Percentiles rank a stretch among this genome's conserved stretches.
Evolutionary conservation across 352 stramenopile species (phyloP).

Genomic region (Stramenopiles sp.): DNA sequence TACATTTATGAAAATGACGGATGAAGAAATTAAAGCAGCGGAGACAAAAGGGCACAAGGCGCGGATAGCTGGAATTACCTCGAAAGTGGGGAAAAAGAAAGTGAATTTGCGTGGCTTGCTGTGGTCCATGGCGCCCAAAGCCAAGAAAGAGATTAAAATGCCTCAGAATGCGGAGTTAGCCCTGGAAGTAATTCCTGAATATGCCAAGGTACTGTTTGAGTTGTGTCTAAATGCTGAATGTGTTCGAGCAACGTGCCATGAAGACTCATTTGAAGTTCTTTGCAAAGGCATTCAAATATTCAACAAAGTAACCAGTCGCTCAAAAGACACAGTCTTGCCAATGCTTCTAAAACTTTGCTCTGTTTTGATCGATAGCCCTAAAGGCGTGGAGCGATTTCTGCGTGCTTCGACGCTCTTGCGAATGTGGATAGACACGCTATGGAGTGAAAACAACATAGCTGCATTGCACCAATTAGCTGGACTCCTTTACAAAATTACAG

Average conservation of each 20-base stretch:
- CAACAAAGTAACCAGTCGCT: neutral
- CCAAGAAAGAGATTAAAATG: neutral
- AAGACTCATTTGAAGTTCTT: neutral
- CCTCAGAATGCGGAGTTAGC: neutral
- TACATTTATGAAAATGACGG: neutral
- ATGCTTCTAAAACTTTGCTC: neutral
- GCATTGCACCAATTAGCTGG: neutral
- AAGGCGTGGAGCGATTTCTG: neutral
- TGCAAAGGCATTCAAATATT: neutral
- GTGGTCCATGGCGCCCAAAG: neutral
- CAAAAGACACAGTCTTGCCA: neutral
- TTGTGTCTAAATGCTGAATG: neutral
- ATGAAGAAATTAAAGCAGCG: neutral
- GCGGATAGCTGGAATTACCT: neutral
- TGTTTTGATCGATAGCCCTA: neutral
- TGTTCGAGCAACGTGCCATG: neutral
- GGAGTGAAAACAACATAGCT: neutral
- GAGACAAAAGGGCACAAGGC: neutral
- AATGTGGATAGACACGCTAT: neutral
- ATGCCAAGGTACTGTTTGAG: neutral
- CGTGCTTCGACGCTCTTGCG: neutral
- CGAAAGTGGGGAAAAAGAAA: neutral
- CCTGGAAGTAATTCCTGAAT: neutral
- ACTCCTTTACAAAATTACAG: neutral
- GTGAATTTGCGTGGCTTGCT: neutral